A percentile compares a stretch with the other conserved stretches of the same genome.
Evolutionary conservation across 108 stramenopile genomes (phyloP).

Genomic region (Aurantiochytrium sp.): DNA sequence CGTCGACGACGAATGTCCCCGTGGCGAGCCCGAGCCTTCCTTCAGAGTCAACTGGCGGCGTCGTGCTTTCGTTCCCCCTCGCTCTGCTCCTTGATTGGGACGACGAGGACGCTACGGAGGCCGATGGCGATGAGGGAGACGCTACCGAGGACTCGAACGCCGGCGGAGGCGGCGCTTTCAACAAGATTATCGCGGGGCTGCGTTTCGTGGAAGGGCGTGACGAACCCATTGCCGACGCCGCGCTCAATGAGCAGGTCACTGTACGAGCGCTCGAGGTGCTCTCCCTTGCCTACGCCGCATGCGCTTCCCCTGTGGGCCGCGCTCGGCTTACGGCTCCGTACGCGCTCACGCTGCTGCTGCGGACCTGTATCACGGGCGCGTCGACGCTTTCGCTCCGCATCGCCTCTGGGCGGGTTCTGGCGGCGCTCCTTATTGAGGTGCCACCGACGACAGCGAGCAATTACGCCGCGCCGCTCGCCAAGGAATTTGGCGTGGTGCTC

Average conservation of each 20-base stretch:
- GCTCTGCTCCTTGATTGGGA: background rate
- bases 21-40: background rate
- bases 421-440: background rate
- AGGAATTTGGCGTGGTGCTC: background rate
- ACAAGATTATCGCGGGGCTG: background rate
- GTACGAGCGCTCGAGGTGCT: background rate
- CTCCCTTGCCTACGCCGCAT: background rate
- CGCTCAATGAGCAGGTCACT: background rate
- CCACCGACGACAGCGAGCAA: background rate
- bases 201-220: background rate
- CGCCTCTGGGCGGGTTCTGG: background rate
- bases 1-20: background rate
- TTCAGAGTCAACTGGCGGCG: background rate
- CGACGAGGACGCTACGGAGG: background rate
- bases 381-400: background rate
- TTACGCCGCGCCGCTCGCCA: background rate
- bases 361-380: background rate
- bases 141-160: background rate
- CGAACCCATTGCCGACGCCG: background rate
- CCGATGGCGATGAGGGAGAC: background rate
- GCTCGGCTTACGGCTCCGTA: background rate
- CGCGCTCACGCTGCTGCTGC: background rate
- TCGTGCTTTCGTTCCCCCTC: background rate
- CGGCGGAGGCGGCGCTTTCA: background rate
- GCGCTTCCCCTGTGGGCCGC: conserved; percentile 19